These are phyloP conservation scores for Platismatia glauca DNA, from an alignment of 495 filamentous ascomycete species.

Conservation along the genomic window DNA sequence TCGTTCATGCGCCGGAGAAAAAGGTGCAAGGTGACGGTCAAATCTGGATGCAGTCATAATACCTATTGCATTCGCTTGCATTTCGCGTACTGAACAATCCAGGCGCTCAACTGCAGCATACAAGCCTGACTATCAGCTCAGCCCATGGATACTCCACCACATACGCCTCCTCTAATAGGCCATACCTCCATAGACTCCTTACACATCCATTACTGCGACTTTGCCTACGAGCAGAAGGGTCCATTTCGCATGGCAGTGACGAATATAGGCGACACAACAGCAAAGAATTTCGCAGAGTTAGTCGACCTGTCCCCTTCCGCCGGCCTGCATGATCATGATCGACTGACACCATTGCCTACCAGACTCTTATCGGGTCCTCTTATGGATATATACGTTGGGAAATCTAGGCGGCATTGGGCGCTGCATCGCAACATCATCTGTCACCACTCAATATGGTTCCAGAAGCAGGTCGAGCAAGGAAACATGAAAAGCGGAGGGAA, in stretches of 20 bases:
- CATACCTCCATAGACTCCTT: conserved; percentile 20
- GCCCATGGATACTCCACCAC: conserved; percentile 27
- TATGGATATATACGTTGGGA: conserved; percentile 39
- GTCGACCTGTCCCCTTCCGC: conserved; percentile 7
- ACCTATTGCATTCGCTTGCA: no score
- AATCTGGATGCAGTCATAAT: no score
- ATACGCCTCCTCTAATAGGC: conserved; percentile 17
- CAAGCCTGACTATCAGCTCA: not conserved
- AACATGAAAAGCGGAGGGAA: conserved; percentile 24
- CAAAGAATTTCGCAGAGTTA: conserved; percentile 39
- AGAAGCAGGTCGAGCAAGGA: conserved; percentile 30
- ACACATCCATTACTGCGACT: conserved; percentile 33
- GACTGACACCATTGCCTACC: conserved; percentile 20
- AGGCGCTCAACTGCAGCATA: not conserved
- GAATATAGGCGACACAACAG: conserved; percentile 32
- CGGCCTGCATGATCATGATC: not conserved
- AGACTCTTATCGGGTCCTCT: conserved; percentile 41
- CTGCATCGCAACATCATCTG: conserved; percentile 41
- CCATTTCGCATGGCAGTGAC: conserved; percentile 33
- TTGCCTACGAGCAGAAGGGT: conserved; percentile 32
- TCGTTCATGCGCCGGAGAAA: no score
- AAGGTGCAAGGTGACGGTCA: no score
- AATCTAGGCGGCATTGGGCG: conserved; percentile 33
- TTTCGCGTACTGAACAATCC: not conserved
- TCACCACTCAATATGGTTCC: conserved; percentile 38